Percentiles rank a stretch among this genome's conserved stretches.
These are phyloP conservation scores for Chlorella sp. DNA, from an alignment of 139 green algal species.

Conservation along the genomic window DNA sequence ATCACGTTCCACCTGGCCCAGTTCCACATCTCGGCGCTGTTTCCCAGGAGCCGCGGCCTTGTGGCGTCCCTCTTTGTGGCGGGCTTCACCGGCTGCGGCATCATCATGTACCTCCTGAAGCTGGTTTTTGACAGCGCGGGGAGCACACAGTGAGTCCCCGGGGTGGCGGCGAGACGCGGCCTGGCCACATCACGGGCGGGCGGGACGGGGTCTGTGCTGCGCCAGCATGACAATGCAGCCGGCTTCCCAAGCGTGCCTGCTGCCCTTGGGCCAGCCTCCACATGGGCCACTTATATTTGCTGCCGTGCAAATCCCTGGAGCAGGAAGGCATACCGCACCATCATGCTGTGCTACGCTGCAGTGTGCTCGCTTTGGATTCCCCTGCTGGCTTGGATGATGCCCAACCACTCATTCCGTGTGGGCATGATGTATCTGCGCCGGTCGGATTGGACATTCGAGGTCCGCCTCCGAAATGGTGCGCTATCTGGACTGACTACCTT, in stretches of 20 bases:
- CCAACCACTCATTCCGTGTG: slow-evolving; percentile 53
- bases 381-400: slow-evolving; percentile 67
- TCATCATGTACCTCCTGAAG: slow-evolving; percentile 66
- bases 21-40: slow-evolving; percentile 66
- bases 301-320: neutral
- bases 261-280: too few species aligned
- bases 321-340: slow-evolving; percentile 48
- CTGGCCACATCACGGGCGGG: too few species aligned
- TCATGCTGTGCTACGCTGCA: slow-evolving; percentile 53
- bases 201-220: neutral
- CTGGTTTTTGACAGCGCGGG: slow-evolving; percentile 52
- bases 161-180: too few species aligned
- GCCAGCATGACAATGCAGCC: neutral
- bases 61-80: slow-evolving; percentile 60
- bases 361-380: slow-evolving; percentile 56
- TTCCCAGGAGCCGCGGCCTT: slow-evolving; percentile 52
- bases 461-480: slow-evolving; percentile 28
- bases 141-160: slow-evolving; percentile 15
- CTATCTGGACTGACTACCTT: too few species aligned
- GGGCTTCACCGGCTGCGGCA: slow-evolving; percentile 67
- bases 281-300: neutral
- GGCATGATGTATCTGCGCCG: slow-evolving; percentile 52
- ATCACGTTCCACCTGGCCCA: slow-evolving; percentile 71
- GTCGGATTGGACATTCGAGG: slow-evolving; percentile 44
- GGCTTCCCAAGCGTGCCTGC: too few species aligned